Conservation (phyloP, 73 alveolate species). For the Tetrahymena malaccensis region DNA sequence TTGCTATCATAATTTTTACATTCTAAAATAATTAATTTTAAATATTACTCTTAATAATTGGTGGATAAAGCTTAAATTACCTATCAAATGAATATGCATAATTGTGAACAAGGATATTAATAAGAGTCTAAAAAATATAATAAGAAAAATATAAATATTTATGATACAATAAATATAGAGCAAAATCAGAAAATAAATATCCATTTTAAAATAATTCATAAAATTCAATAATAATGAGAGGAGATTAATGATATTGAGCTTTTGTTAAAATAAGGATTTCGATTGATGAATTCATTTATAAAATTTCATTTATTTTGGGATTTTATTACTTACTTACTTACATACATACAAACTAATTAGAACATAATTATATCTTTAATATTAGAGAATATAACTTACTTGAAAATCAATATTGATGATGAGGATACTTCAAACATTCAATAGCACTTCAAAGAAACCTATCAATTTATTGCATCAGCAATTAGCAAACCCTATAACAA, state of each 20-base stretch:
- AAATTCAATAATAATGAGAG: not conserved
- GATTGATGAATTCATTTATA: not conserved
- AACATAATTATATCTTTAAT: not conserved
- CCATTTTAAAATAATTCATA: too few relatives aligned
- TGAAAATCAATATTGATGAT: not conserved
- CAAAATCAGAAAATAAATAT: not conserved
- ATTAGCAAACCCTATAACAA: not conserved
- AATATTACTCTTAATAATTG: not conserved
- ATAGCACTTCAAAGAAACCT: not conserved
- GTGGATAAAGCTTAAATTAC: not conserved
- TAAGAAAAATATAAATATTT: too few relatives aligned
- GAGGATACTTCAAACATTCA: not conserved
- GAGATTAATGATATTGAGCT: not conserved
- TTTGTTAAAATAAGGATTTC: not conserved
- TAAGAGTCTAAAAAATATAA: too few relatives aligned
- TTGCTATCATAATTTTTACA: too few relatives aligned
- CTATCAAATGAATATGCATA: not conserved
- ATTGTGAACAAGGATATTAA: not conserved
- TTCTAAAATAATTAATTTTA: too few relatives aligned
- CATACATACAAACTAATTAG: not conserved
- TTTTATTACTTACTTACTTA: not conserved
- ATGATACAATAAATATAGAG: not conserved
- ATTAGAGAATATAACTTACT: not conserved
- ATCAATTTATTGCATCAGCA: not conserved
- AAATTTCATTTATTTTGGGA: not conserved